A percentile compares a stretch with the other conserved stretches of the same genome.
phyloP scores from a whole-genome alignment of 2,329 filamentous ascomycete species.

The Colletotrichum sp. region DNA sequence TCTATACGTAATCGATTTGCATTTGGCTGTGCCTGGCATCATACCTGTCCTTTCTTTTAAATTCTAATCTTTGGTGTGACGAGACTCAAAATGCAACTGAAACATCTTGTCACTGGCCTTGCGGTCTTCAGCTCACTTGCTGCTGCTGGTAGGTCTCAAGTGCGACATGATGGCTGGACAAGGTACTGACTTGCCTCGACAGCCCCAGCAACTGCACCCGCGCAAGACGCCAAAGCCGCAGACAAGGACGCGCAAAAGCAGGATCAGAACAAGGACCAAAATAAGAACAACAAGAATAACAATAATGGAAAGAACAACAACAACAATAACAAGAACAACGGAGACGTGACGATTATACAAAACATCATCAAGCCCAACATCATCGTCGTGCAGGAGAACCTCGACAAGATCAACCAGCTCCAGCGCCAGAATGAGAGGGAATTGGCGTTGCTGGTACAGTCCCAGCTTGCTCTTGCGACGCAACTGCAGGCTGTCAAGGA shows the following conservation, averaged over 20 bases:
- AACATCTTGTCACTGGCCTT: conserved; percentile 29
- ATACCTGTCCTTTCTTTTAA: neutral
- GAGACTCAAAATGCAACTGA: conserved; percentile 28
- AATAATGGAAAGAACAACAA: neutral
- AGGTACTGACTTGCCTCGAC: neutral
- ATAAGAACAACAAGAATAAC: neutral
- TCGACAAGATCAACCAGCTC: conserved; percentile 37
- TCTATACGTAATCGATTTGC: neutral
- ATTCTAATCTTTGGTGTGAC: neutral
- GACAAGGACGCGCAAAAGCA: neutral
- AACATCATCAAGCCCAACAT: conserved; percentile 28
- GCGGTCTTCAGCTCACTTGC: conserved; percentile 30
- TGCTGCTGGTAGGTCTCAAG: conserved; percentile 27
- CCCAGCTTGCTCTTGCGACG: conserved; percentile 38
- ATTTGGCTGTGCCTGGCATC: conserved; percentile 11
- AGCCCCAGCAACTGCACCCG: conserved; percentile 13
- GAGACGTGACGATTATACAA: conserved; percentile 29
- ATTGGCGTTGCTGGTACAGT: conserved; percentile 40
- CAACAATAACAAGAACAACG: neutral
- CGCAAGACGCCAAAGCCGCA: neutral
- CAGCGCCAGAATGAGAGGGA: conserved; percentile 39
- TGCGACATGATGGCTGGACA: neutral
- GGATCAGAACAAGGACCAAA: neutral
- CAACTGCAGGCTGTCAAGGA: conserved; percentile 46
- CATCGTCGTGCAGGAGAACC: conserved; percentile 39